These are phyloP conservation scores for Cytospora piceicola DNA, from an alignment of 2,329 filamentous ascomycete species.

Conservation along the genomic window DNA sequence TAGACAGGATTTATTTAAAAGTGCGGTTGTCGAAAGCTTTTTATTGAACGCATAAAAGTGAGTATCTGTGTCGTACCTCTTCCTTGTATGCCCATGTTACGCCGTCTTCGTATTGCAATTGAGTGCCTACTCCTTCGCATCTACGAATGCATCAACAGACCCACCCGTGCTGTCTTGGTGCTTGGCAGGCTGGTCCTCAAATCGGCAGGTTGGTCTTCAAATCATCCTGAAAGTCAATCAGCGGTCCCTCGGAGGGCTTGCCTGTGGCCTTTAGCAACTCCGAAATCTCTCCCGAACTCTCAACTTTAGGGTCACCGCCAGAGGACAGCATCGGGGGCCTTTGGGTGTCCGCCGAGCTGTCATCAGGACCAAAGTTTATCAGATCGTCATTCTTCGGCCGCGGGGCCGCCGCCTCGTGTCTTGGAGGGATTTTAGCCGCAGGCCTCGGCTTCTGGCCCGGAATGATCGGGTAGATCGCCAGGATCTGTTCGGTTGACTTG, in stretches of 20 bases:
- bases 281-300: conserved; percentile 46
- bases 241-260: conserved; percentile 49
- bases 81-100: background rate
- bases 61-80: background rate
- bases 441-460: conserved; percentile 69
- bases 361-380: conserved; percentile 61
- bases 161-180: conserved; percentile 42
- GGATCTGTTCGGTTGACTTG: conserved; percentile 78
- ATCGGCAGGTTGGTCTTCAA: conserved; percentile 58
- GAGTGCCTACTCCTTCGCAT: conserved; percentile 40
- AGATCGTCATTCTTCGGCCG: conserved; percentile 45
- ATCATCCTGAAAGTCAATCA: conserved; percentile 61
- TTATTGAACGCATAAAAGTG: background rate
- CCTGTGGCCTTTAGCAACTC: conserved; percentile 52
- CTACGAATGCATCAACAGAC: conserved; percentile 47
- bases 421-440: conserved; percentile 61
- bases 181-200: conserved; percentile 56
- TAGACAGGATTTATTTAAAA: background rate
- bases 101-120: background rate
- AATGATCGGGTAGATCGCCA: conserved; percentile 83
- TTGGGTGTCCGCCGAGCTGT: conserved; percentile 32
- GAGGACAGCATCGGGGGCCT: conserved; percentile 20
- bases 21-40: background rate
- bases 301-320: conserved; percentile 21
- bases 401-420: conserved; percentile 35